Evolutionary conservation across 768 basidiomycete species (phyloP), one percentile per base, ranked within the genome.

Genomic region (Pisolithus microcarpus): DNA sequence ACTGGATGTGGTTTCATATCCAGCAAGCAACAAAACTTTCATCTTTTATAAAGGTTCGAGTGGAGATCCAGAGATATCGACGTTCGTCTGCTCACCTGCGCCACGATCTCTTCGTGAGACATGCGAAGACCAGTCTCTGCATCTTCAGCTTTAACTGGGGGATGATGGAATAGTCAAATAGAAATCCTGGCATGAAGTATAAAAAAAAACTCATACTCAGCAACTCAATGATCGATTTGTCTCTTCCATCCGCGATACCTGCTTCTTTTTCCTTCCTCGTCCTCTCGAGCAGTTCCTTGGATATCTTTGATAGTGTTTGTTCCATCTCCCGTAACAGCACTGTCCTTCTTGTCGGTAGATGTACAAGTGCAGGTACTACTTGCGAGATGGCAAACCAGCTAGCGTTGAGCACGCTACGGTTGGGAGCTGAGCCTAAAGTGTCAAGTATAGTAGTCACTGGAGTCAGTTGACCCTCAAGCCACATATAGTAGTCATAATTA

Each of bases 271-370:
- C 74, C 46, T 61, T 60, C 46, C 66, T 58, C 11, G 64, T 71
- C 37, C 68, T 61, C 18, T 65, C 61, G 8, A 78, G 52, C 3
- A 79, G 52, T 11, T 64, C 65, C 30, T 69, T 62, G 0, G 74
- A 74, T 21, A 75, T 69, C n/a, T 67, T 59, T 5, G 58, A 64
- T 62, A 72, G 58, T 40, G 56, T 63, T 7, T 56, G 48, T 7
- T 66, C 65, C 21, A 74, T 45, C 24, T 53, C 61, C 44, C 51
- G 40, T 13, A 65, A 26, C 3, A 67, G 52, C 7, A 49, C 61
- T 11, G 54, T 51, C 15, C 62, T 56, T 15, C 57, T 43, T 2
- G 67, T 66, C 1, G 73, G 74, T 16, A 74, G 24, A 19, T 52
- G 62, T 31, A 63, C 42, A 23, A 74, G 31, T 31, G 56, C 47